A percentile compares a stretch with the other conserved stretches of the same genome.
These are phyloP conservation scores for Tolypocladium endophyticum DNA, from an alignment of 2,329 filamentous ascomycete species.

Conservation along the genomic window DNA sequence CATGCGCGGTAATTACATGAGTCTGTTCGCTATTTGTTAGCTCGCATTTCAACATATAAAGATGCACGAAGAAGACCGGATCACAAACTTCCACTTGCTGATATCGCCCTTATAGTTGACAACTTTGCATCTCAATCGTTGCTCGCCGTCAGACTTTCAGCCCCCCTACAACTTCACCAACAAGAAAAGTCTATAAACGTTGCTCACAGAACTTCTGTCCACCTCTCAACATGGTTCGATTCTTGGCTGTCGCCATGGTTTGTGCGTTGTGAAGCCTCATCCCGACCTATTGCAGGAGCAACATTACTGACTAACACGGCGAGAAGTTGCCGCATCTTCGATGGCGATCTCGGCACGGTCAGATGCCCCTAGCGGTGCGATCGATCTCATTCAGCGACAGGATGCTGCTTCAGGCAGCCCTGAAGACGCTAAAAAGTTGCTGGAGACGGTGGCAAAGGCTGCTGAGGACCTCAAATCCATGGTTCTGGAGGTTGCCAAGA, in stretches of 20 bases:
- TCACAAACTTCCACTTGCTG: too few relatives aligned
- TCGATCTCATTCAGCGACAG: not conserved
- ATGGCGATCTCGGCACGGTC: not conserved
- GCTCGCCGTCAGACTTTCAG: not conserved
- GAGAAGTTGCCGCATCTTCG: not conserved
- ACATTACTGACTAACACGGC: not conserved
- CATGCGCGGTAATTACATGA: too few relatives aligned
- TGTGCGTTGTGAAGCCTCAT: not conserved
- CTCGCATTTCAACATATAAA: too few relatives aligned
- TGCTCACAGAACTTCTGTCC: not conserved
- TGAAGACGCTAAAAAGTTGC: not conserved
- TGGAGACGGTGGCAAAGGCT: not conserved
- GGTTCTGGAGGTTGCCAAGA: not conserved
- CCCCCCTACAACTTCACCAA: not conserved
- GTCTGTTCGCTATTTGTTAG: too few relatives aligned
- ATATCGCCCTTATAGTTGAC: too few relatives aligned
- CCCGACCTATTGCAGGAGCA: not conserved
- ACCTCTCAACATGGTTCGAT: not conserved
- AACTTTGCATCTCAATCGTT: too few relatives aligned
- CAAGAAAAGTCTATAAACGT: not conserved
- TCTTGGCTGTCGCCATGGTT: not conserved
- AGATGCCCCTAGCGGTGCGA: not conserved
- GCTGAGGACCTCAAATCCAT: not conserved
- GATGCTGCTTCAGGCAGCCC: too few relatives aligned
- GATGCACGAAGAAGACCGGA: too few relatives aligned